phyloP scores from a whole-genome alignment of 2,329 filamentous ascomycete genomes.

The Epichloe brachyelytri region DNA sequence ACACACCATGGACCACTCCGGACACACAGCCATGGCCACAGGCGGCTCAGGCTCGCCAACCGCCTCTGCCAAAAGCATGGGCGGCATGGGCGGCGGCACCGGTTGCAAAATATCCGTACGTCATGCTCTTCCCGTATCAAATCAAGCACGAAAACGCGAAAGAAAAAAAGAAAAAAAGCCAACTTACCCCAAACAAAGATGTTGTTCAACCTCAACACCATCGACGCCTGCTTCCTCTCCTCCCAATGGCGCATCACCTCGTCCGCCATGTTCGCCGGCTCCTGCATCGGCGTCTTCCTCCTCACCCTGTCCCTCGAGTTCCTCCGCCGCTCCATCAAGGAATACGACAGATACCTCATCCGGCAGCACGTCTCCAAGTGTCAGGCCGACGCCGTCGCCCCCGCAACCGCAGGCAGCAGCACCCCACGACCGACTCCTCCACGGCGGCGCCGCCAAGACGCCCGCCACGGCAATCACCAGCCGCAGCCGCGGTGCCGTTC shows the following conservation, averaged over 20 bases:
- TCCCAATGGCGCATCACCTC: constrained; percentile 57
- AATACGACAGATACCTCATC: constrained; percentile 58
- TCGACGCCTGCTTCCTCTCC: constrained; percentile 59
- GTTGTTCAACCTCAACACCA: constrained; percentile 68
- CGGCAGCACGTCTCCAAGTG: constrained; percentile 32
- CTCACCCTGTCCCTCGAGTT: constrained; percentile 61
- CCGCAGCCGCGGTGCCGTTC: constrained; percentile 7
- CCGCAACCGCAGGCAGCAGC: neutral
- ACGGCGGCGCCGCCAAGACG: constrained; percentile 12
- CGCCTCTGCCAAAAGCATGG: constrained; percentile 7
- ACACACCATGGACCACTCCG: constrained; percentile 7
- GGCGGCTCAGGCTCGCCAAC: constrained; percentile 6
- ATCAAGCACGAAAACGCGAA: neutral
- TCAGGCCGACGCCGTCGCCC: constrained; percentile 7
- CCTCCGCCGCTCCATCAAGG: constrained; percentile 55
- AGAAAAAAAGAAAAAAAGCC: neutral
- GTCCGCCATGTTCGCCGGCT: constrained; percentile 60
- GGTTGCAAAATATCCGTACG: constrained; percentile 28
- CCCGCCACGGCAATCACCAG: neutral
- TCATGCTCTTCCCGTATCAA: no score
- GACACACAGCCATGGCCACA: constrained; percentile 8
- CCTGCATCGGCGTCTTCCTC: constrained; percentile 65
- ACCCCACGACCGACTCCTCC: constrained; percentile 10
- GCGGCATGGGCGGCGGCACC: constrained; percentile 13
- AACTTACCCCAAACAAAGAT: constrained; percentile 34